phyloP scores from a whole-genome alignment of 768 basidiomycete genomes.

The Termitomyces titanicus region DNA sequence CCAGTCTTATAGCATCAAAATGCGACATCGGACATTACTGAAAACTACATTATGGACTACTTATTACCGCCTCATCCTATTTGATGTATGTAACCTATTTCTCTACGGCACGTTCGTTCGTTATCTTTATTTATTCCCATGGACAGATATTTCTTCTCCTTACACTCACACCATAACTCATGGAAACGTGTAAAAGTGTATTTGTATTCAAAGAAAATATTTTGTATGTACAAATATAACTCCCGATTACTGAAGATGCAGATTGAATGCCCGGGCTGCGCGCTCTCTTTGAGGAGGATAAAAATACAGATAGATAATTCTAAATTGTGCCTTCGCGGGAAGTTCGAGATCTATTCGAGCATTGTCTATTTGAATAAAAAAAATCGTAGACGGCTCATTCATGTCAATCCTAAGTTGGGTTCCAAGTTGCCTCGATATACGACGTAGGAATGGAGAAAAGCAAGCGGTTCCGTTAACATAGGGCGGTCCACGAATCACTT shows the following conservation, averaged over 20 bases:
- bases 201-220: not conserved
- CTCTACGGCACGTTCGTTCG: not conserved
- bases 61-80: slow-evolving; percentile 6
- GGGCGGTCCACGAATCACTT: too few species aligned
- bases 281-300: too few species aligned
- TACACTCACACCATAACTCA: not conserved
- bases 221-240: not conserved
- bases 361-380: not conserved
- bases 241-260: too few species aligned
- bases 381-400: not conserved
- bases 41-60: slow-evolving; percentile 13
- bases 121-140: not conserved
- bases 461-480: too few species aligned
- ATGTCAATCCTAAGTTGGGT: not conserved
- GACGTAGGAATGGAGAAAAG: too few species aligned
- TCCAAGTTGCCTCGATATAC: not conserved
- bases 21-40: not conserved
- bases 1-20: not conserved
- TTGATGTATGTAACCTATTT: not conserved
- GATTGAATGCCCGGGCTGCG: too few species aligned
- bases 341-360: not conserved
- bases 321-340: not conserved
- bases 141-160: not conserved
- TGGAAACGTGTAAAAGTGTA: not conserved
- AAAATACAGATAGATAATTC: too few species aligned